Evolutionary conservation across 2,329 filamentous ascomycete species (phyloP).

Genomic region (Malbranchea zuffiana): DNA sequence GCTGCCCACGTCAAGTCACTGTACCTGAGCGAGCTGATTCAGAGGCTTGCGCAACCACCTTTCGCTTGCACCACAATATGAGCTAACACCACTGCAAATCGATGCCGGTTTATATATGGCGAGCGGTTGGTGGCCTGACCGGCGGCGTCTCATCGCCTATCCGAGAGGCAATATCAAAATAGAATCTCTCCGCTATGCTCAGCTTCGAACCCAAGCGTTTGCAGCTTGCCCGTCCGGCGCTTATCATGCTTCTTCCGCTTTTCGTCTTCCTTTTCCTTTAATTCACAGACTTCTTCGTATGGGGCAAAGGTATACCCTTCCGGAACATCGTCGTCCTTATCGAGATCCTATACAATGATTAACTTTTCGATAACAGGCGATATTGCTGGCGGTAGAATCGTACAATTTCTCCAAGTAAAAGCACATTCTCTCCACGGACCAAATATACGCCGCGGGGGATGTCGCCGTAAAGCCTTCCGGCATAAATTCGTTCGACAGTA

Average conservation of each 20-base stretch:
- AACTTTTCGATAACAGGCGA: neutral
- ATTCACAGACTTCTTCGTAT: slow-evolving; percentile 55
- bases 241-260: slow-evolving; percentile 64
- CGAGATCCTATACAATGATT: slow-evolving; percentile 54
- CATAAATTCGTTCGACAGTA: slow-evolving; percentile 80
- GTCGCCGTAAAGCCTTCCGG: slow-evolving; percentile 66
- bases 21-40: too few species aligned
- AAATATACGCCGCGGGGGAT: slow-evolving; percentile 78
- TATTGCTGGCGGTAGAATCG: slow-evolving; percentile 14
- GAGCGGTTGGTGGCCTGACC: neutral
- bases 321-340: slow-evolving; percentile 83
- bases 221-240: slow-evolving; percentile 57
- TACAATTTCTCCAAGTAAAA: slow-evolving; percentile 82
- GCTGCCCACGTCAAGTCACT: too few species aligned
- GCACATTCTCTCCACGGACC: slow-evolving; percentile 92
- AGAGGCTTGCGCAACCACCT: too few species aligned
- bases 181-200: slow-evolving; percentile 69
- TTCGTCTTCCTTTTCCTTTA: slow-evolving; percentile 61
- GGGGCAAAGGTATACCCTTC: slow-evolving; percentile 56
- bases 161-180: slow-evolving; percentile 45
- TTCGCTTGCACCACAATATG: too few species aligned
- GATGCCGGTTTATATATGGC: too few species aligned
- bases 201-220: slow-evolving; percentile 74
- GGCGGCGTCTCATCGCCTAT: too few species aligned
- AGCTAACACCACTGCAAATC: too few species aligned